Evolutionary conservation across 2,329 filamentous ascomycete genomes (phyloP), one percentile per base, ranked within the genome.

Genomic region (Venturia oleaginea): DNA sequence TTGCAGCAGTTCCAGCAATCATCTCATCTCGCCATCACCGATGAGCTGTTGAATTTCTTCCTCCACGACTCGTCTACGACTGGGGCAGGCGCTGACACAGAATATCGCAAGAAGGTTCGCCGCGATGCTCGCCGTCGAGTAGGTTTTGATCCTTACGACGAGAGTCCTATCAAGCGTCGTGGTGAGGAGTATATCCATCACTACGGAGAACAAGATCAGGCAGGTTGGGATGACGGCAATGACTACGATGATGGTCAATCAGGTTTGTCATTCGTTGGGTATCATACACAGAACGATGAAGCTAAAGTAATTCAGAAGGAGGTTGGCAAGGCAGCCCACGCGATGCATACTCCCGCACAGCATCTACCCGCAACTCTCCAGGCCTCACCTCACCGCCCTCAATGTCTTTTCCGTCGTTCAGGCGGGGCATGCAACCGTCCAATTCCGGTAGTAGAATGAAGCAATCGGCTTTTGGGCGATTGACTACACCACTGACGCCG

Each of bases 1-100:
- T 83, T 96, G 17, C 92, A 96, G 72, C 91, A 96, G 77, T 96
- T 94, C 74, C 90, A 96, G 72, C 92, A 97, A 79, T 84, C 86
- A 48, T 92, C 90, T 0, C 92, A 96, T 70, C 83, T 96, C n/a
- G 85, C 91, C 7, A 94, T 96, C 67, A 90, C 90, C 1, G 92
- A 97, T 72, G 90, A 96, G 70, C 85, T 96, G 2, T 80, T 96
- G 48, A 91, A 88, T 62, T 95, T 96, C 77, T 97, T 96, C 77
- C 80, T 97, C 10, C 83, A 85, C 67, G 86, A 89, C 69, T 84
- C 82, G 13, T 84, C 84, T 38, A 86, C 85, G 2, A 88, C 86
- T 0, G 87, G 86, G 34, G 84, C 85, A 1, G 86, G 86, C 3
- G 80, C 81, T 4, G 84, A 89, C 68, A 79, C 83, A 5, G 80